Conservation (phyloP, 2,329 filamentous ascomycete genomes). For the Chlorencoelia australis region DNA sequence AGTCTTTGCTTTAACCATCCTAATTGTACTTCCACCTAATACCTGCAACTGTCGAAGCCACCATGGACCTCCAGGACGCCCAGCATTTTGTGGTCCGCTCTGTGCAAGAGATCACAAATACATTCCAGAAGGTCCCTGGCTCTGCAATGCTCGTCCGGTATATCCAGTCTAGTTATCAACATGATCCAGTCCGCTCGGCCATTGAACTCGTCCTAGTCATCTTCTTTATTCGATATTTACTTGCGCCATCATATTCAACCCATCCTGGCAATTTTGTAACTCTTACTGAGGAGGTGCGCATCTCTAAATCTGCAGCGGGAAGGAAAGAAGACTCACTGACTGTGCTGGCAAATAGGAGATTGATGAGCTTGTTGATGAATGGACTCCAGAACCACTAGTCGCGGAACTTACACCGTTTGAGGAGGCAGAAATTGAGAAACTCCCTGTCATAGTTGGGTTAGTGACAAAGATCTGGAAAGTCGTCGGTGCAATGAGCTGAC, state of each 20-base stretch:
- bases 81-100: constrained; percentile 44
- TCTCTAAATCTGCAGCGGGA: constrained; percentile 1
- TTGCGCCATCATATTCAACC: constrained; percentile 87
- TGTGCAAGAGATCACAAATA: constrained; percentile 43
- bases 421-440: constrained; percentile 70
- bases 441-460: constrained; percentile 82
- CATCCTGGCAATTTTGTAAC: constrained; percentile 83
- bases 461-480: too few species aligned
- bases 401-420: constrained; percentile 63
- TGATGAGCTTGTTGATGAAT: constrained; percentile 92
- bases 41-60: too few species aligned
- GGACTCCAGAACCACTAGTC: constrained; percentile 89
- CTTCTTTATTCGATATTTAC: constrained; percentile 88
- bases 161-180: constrained; percentile 93
- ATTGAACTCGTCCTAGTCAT: constrained; percentile 90
- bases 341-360: constrained; percentile 53
- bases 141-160: constrained; percentile 92
- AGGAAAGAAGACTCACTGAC: not conserved
- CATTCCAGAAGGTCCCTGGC: constrained; percentile 85
- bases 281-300: constrained; percentile 64
- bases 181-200: constrained; percentile 86
- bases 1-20: too few species aligned
- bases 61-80: constrained; percentile 55
- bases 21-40: too few species aligned
- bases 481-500: constrained; percentile 5